Base-by-base conservation (phyloP, 768 basidiomycete species). In the Piloderma croceum region DNA sequence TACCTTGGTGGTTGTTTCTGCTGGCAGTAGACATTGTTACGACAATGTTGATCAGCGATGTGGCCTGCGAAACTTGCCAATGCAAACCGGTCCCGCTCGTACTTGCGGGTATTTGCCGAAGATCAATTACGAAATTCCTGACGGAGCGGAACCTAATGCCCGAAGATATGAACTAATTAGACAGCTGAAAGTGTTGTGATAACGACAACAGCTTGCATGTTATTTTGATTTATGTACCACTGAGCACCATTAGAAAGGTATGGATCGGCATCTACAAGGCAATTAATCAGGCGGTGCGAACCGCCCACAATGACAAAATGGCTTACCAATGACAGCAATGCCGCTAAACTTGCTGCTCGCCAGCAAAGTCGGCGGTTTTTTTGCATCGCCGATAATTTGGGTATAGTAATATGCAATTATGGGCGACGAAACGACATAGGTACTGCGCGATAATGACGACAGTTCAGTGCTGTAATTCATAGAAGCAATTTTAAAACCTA, bases 61-160 rank as follows among this genome's bases (percentile, higher is more conserved):
- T 89, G 10, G 79, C 70, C 57, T 90, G 86, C 0, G 87, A 76
- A 20, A 88, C 81, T 62, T 89, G 86, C 86, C 86, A 89, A 52
- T 89, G 86, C 24, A 89, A 65, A 24, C 83, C 85, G 9, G 81
- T 84, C 32, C 76, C 83, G 3, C 68, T 59, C 10, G 66, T 62
- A 15, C 63, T 53, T 2, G 79, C 62, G 25, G 79, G 74, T 43
- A 82, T 73, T 35, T 67, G 67, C 40, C 69, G 61, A 39, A 79
- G 63, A 53, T 89, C 86, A 49, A 89, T 83, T 36, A 84, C 64
- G 41, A 89, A 71, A 60, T 89, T 87, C 47, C 85, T 68, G 31
- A 88, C 69, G 11, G 81, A 81, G 27, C 81, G 78, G 61, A 76
- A 80, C 59, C n/a, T n/a, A n/a, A n/a, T n/a, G n/a, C n/a, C n/a